A percentile compares a stretch with the other conserved stretches of the same genome.
Evolutionary conservation across 2,329 filamentous ascomycete species (phyloP).

Genomic region (Nigrospora sphaerica): DNA sequence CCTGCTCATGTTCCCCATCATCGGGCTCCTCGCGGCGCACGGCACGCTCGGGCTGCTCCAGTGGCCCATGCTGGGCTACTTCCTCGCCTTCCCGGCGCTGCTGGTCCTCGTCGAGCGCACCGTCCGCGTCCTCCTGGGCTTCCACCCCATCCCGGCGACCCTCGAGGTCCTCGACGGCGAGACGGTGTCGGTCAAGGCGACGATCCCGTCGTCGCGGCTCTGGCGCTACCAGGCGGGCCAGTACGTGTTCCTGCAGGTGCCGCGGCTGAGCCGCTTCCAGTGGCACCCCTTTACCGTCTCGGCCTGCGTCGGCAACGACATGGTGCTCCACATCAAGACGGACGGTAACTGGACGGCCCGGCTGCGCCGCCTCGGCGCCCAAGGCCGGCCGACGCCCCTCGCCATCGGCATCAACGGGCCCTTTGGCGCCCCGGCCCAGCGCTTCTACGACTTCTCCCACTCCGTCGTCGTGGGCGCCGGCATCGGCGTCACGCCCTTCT

Average conservation of each 20-base stretch:
- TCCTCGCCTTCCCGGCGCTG: conserved; percentile 44
- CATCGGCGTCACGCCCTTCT: conserved; percentile 52
- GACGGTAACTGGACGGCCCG: conserved; percentile 49
- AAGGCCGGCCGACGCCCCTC: conserved; percentile 26
- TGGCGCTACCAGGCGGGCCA: conserved; percentile 51
- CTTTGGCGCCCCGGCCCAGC: conserved; percentile 50
- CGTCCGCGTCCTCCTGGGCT: conserved; percentile 36
- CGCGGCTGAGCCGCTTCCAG: conserved; percentile 43
- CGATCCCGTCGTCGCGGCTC: conserved; percentile 37
- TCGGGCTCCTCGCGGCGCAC: conserved; percentile 48
- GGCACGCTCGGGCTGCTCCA: conserved; percentile 43
- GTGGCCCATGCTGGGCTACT: conserved; percentile 50
- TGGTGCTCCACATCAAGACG: conserved; percentile 51
- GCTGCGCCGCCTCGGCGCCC: conserved; percentile 34
- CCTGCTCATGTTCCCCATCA: conserved; percentile 50
- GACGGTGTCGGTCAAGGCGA: conserved; percentile 40
- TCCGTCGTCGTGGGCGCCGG: conserved; percentile 48
- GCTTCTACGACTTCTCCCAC: conserved; percentile 51
- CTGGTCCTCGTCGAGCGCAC: conserved; percentile 41
- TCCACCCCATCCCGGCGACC: conserved; percentile 38
- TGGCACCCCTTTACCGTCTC: conserved; percentile 57
- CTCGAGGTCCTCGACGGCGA: conserved; percentile 43
- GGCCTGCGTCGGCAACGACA: conserved; percentile 40
- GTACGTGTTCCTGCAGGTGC: conserved; percentile 50
- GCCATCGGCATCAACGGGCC: conserved; percentile 49